Evolutionary conservation across 192 early-diverging fungal genomes (phyloP), one percentile per base, ranked within the genome.

Genomic region (Linnemannia exigua): DNA sequence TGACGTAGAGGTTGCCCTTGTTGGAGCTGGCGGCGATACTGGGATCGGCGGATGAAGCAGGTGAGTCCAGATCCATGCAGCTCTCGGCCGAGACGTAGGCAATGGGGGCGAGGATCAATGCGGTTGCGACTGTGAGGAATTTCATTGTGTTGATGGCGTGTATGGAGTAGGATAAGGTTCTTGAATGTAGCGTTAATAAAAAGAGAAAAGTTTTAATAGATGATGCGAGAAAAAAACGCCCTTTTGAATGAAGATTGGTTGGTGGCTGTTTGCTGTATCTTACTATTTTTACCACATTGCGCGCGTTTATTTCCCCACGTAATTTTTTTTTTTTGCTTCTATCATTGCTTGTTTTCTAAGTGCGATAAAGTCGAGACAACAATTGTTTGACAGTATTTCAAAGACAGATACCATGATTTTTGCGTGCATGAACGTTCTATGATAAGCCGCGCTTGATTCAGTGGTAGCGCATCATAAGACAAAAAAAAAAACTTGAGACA

Each of bases 1-100:
- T 70, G 78, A 86, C 78, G 48, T 52, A 76, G 37, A 86, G 74
- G 20, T 76, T 35, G 17, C 77, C 83, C 48, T 76, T 75, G 54
- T 73, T 44, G 2, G 25, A 20, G 63, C 19, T 8, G 6, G 38
- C 36, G 37, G 52, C 52, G 63, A 72, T 66, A 15, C 19, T n/a
- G 17, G 77, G 58, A 11, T 35, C 54, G 28, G 17, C 28, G 35
- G 41, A 44, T 9, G 31, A 6, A 4, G n/a, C n/a, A n/a, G n/a
- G n/a, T n/a, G 37, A n/a, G 6, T 63, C 11, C 31, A 67, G 75
- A 6, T 68, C 75, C 7, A 76, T 35, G 17, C 63, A 67, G 19
- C 14, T 15, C 46, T 68, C 38, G 17, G 75, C 75, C 9, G 63
- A 76, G 63, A 44, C 54, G 25, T 28, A 36, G 33, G 28, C 75